phyloP scores from a whole-genome alignment of 2,329 filamentous ascomycete species.

The Kalmusia sp. region DNA sequence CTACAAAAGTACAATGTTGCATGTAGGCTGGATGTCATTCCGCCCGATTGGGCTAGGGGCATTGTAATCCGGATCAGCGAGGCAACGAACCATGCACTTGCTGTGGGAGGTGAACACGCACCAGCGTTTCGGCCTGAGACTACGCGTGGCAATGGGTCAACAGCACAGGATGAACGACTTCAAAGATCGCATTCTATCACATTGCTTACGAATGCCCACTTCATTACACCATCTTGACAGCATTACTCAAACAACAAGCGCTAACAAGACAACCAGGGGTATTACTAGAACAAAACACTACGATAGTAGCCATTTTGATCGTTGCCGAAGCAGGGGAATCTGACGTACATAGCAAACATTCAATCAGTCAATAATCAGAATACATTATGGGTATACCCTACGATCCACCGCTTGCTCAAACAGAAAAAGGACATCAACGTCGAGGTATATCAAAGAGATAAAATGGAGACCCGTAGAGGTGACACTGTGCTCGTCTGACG shows the following conservation, averaged over 20 bases:
- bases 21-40: too few relatives aligned
- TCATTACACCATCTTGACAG: slow-evolving; percentile 3
- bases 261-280: slow-evolving; percentile 7
- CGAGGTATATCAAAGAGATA: slow-evolving; percentile 16
- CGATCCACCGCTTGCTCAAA: slow-evolving; percentile 24
- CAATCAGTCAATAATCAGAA: slow-evolving; percentile 26
- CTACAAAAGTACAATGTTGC: too few relatives aligned
- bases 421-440: slow-evolving; percentile 27
- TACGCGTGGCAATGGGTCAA: neutral
- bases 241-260: slow-evolving; percentile 6
- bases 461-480: slow-evolving; percentile 40
- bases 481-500: slow-evolving; percentile 42
- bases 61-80: too few relatives aligned
- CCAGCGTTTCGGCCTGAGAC: neutral
- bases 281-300: slow-evolving; percentile 7
- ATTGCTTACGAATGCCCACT: neutral
- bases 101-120: too few relatives aligned
- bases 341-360: slow-evolving; percentile 17
- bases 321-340: slow-evolving; percentile 8
- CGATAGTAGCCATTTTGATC: slow-evolving; percentile 6
- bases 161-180: neutral
- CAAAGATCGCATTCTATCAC: neutral
- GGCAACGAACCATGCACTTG: too few relatives aligned
- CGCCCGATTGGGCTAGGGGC: too few relatives aligned
- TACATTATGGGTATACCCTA: slow-evolving; percentile 47